A percentile compares a stretch with the other conserved stretches of the same genome.
Conservation (phyloP, 1,139 yeast genomes). For the Candida sp. region DNA sequence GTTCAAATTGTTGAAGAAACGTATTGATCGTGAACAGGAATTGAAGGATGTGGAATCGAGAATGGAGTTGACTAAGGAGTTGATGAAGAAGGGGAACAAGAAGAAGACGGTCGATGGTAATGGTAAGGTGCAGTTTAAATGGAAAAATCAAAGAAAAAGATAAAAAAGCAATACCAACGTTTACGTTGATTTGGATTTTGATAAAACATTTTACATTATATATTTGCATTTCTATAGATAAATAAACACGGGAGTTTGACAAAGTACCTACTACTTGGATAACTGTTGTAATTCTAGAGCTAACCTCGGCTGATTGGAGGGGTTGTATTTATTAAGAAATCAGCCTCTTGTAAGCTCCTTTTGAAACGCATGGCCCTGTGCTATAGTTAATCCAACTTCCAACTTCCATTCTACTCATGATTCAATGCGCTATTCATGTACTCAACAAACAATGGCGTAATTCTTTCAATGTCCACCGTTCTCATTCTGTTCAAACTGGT, state of each 20-base stretch:
- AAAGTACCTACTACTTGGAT: too few species aligned
- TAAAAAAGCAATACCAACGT: conserved; percentile 16
- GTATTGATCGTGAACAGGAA: conserved; percentile 66
- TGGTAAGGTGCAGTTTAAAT: conserved; percentile 74
- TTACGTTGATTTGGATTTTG: too few species aligned
- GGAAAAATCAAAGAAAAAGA: conserved; percentile 84
- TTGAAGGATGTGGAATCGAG: conserved; percentile 65
- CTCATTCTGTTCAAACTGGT: conserved; percentile 77
- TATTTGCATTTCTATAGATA: not conserved
- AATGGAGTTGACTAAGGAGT: conserved; percentile 76
- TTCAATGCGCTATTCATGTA: conserved; percentile 58
- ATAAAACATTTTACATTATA: not conserved
- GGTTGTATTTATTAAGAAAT: too few species aligned
- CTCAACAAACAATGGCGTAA: conserved; percentile 69
- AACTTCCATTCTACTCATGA: conserved; percentile 20
- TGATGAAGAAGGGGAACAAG: conserved; percentile 88
- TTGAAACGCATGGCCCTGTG: too few species aligned
- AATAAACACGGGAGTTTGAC: not conserved
- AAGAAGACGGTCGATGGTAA: conserved; percentile 64
- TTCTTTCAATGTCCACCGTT: conserved; percentile 62
- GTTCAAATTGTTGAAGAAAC: conserved; percentile 50
- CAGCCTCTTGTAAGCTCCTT: too few species aligned
- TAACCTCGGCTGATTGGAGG: too few species aligned
- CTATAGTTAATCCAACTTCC: too few species aligned
- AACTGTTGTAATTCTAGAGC: too few species aligned